These are phyloP conservation scores for Blattamonas nauphoetae DNA, from an alignment of 78 protist genomes.

Conservation along the genomic window DNA sequence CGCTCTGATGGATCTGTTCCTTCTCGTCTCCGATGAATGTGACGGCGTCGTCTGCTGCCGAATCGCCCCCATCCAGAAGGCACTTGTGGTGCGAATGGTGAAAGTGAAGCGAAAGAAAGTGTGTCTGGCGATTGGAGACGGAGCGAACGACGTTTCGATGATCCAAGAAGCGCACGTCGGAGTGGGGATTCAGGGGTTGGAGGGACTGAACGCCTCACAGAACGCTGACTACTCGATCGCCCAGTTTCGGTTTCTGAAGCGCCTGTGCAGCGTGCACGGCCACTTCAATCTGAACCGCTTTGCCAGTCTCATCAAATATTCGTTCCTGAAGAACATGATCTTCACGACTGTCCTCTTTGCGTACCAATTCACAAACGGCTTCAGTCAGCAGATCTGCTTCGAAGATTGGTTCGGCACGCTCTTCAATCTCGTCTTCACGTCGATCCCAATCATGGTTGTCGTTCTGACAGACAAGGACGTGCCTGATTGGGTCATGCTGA, in stretches of 20 bases:
- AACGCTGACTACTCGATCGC: conserved; percentile 69
- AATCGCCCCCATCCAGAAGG: conserved; percentile 33
- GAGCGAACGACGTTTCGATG: conserved; percentile 79
- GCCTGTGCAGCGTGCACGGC: conserved; percentile 65
- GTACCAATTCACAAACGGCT: conserved; percentile 36
- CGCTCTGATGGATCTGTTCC: conserved; percentile 2
- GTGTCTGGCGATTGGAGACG: conserved; percentile 69
- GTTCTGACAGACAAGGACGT: conserved; percentile 4
- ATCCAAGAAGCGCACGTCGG: conserved; percentile 70
- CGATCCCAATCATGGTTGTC: conserved; percentile 37
- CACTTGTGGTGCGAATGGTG: conserved; percentile 48
- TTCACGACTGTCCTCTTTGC: conserved; percentile 37
- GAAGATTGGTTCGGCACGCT: background rate
- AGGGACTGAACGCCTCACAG: conserved; percentile 79
- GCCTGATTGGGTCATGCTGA: background rate
- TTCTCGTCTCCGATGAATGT: background rate
- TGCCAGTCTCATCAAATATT: conserved; percentile 47
- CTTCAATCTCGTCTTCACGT: conserved; percentile 40
- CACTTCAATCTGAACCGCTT: conserved; percentile 49
- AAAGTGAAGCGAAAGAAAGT: background rate
- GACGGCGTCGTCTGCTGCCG: conserved; percentile 19
- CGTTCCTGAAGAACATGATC: conserved; percentile 62
- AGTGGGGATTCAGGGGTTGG: conserved; percentile 76
- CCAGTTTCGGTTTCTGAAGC: conserved; percentile 29
- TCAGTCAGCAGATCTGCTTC: conserved; percentile 7